Base-by-base conservation (phyloP, 208 protist genomes). In the Naegleria fowleri region DNA sequence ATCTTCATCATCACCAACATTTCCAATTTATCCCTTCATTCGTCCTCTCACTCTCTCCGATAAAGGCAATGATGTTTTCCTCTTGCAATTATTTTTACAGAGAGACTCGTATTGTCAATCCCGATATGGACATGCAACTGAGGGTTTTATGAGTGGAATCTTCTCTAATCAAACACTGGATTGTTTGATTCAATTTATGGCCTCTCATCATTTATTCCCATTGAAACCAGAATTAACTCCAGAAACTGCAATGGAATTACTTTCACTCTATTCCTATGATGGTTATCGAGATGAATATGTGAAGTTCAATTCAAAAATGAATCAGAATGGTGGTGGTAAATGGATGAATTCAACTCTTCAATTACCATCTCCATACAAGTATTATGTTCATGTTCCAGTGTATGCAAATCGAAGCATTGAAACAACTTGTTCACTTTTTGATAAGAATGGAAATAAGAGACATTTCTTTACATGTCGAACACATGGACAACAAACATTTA, bases 331-430 rank as follows among this genome's bases (percentile, higher is more conserved):
- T 67, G 55, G 11, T 67, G 55, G 22, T 22, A 3, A 15, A 67
- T 67, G 22, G 11, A 29, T 67, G 55, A 29, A 67, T 67, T 29
- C 55, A 29, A 67, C 11, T 67, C 19, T 15, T 67, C 29, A 36
- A 36, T 36, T 93, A 83, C 91, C 92, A 91, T 48, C 39, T 40
- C 89, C 90, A 39, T 93, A 90, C 39, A 38, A 85, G 43, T 93
- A 93, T 75, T 93, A 92, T 52, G 92, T 93, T 15, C 33, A 91
- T 90, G 19, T 93, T 38, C 92, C 92, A 51, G 92, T 93, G 22
- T 84, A 93, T 36, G 39, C 36, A 36, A 92, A 93, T 88, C 48
- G 92, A 59, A 91, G 84, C 5, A 88, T 93, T 87, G 92, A 93
- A 75, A 92, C 90, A 7, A 92, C 51, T 19, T 90, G 92, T 52